Base-by-base conservation (phyloP, 2,329 filamentous ascomycete genomes). In the Cryphonectria radicalis region DNA sequence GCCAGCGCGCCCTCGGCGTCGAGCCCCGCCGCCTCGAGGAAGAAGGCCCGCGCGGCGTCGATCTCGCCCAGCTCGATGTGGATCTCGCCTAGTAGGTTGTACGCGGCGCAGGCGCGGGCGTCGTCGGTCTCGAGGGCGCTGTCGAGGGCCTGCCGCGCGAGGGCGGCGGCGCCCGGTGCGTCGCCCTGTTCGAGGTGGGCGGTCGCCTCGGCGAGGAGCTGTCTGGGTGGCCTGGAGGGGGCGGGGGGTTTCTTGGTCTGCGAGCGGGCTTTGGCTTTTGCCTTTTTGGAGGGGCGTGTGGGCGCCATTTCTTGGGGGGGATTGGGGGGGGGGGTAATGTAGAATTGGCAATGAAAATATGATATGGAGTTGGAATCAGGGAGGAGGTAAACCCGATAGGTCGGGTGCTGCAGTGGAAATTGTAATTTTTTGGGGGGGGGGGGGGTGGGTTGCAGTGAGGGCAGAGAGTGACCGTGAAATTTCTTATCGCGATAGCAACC, bases 61-160 rank as follows among this genome's bases (percentile, higher is more conserved):
- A 93, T 86, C 62, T 98, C 93, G 73, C 96, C 95, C 3, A 93
- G 82, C 78, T 97, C 94, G 70, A 97, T 87, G 76, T 90, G 87
- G 77, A 97, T 93, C 77, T 97, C 93, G 69, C 92, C 95, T 32
- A 96, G 86, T 46, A 97, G 83, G 75, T 92, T 93, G 66, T 95
- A 83, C 0, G 92, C 92, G 14, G 90, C 80, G 63, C 78, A 70
- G 11, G 68, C 66, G 25, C 79, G 86, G 22, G 93, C 84, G 63
- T 88, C 86, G 74, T 86, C 84, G 55, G 80, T 82, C 19, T 79
- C 74, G 4, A 84, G 84, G 3, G 84, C 84, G 13, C 78, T 76
- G 50, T 83, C 80, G 50, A 86, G 82, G 2, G 85, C 86, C 37
- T 80, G 76, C 43, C 80, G 76, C 5, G 85, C 86, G 32, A 77